Base-by-base conservation (phyloP, 2,329 filamentous ascomycete species). In the Ascochyta lentis region DNA sequence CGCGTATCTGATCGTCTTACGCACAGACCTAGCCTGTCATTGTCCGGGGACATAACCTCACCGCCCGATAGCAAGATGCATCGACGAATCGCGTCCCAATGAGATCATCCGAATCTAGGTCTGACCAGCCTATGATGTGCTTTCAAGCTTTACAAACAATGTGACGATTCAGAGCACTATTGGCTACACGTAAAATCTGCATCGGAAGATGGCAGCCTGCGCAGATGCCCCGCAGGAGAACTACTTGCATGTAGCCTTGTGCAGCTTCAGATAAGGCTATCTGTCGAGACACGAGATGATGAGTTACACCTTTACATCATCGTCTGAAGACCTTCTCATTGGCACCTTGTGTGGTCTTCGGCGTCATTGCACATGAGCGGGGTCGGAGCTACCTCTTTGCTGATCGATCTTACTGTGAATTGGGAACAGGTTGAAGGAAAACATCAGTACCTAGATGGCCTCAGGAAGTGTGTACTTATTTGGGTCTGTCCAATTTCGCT, bases 341-440 rank as follows among this genome's bases (percentile, higher is more conserved):
- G 67, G 71, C 45, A 23, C 56, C 57, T 53, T 52, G 43, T 26
- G 16, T n/a, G 16, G 41, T 53, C 50, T 19, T 52, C 38, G 27
- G 61, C 60, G 63, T 69, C 66, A 69, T 70, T 57, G 52, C 49
- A 54, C 62, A 70, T 60, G 66, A 64, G 66, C 59, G 67, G 71
- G 68, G 70, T 56, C 15, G 41, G 49, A 53, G 57, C 53, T 54
- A 59, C 60, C 59, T 58, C 40, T 37, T 16, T 46, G 8, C 31
- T 46, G 29, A 16, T 24, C 23, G 47, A 42, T 55, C 19, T 26
- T 16, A 19, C 16, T 22, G 24, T 2, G 10, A 35, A 22, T 27
- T 45, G 34, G 29, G 23, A 27, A 16, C 34, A 16, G 37, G 39
- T 19, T n/a, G 27, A 40, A 37, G 19, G 24, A n/a, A 31, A 27